Conservation (phyloP, 768 basidiomycete species). For the Boletus barrowsii region DNA sequence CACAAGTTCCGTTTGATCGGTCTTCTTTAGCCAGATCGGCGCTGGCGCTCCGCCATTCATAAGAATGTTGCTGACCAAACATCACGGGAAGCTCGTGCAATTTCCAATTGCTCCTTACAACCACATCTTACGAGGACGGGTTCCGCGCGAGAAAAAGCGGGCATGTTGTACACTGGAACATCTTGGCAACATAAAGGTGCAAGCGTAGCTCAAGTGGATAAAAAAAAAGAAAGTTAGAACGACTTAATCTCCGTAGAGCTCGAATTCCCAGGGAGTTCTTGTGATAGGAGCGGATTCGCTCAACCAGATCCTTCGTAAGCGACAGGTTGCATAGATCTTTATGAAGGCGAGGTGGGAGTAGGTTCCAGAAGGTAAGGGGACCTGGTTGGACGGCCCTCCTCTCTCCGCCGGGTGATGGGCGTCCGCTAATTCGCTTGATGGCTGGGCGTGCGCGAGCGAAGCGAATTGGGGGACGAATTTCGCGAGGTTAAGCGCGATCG, state of each 20-base stretch:
- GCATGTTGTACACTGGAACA: conserved; percentile 13
- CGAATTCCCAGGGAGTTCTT: conserved; percentile 72
- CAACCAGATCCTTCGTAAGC: conserved; percentile 76
- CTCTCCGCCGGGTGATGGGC: conserved; percentile 22
- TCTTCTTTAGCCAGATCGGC: conserved; percentile 21
- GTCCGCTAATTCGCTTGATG: conserved; percentile 21
- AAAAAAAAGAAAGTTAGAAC: background rate
- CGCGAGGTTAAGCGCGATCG: conserved; percentile 58
- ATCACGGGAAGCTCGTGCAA: conserved; percentile 17
- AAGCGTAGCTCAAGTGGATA: conserved; percentile 1
- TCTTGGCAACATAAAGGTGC: conserved; percentile 11
- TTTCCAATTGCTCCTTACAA: conserved; percentile 22
- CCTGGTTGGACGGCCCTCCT: conserved; percentile 17
- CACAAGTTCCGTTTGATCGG: conserved; percentile 13
- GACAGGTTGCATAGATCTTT: conserved; percentile 75
- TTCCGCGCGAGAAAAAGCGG: conserved; percentile 18
- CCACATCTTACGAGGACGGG: conserved; percentile 14
- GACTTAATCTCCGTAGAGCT: conserved; percentile 50
- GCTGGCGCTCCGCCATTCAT: conserved; percentile 13
- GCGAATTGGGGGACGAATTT: conserved; percentile 60
- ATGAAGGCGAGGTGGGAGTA: conserved; percentile 71
- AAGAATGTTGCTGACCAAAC: background rate
- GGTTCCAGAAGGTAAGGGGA: conserved; percentile 44
- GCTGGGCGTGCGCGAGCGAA: conserved; percentile 37
- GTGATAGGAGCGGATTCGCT: conserved; percentile 51